Conservation (phyloP, 139 green algal species). For the Chlorella vulgaris region DNA sequence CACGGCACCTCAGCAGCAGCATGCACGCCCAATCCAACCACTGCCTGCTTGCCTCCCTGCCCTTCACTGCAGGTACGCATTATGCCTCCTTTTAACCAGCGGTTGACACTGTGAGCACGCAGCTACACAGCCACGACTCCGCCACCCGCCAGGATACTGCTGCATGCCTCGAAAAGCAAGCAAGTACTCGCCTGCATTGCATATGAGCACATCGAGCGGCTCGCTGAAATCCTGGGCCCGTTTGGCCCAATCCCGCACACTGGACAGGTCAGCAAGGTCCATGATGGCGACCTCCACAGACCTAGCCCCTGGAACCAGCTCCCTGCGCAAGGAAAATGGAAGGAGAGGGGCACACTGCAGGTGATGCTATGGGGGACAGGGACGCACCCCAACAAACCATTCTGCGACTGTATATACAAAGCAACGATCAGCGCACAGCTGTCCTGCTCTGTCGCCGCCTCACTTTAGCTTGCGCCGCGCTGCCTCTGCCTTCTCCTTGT, state of each 20-base stretch:
- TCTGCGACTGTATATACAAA: too few relatives aligned
- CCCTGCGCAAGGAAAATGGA: constrained; percentile 23
- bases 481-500: constrained; percentile 51
- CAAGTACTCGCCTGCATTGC: constrained; percentile 78
- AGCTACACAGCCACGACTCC: background rate
- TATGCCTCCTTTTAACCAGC: too few relatives aligned
- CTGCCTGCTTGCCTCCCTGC: too few relatives aligned
- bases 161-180: too few relatives aligned
- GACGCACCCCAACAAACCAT: too few relatives aligned
- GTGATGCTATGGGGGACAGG: too few relatives aligned
- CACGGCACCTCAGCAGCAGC: too few relatives aligned
- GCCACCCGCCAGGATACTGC: background rate
- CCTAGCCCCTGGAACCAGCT: constrained; percentile 40
- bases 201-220: constrained; percentile 77
- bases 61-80: too few relatives aligned
- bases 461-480: constrained; percentile 56
- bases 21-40: too few relatives aligned
- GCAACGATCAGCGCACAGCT: too few relatives aligned
- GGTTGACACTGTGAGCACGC: background rate
- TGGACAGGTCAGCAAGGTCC: constrained; percentile 69
- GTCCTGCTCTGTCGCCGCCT: too few relatives aligned
- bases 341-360: background rate
- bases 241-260: constrained; percentile 57
- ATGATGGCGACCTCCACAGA: constrained; percentile 50
- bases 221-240: constrained; percentile 52